phyloP scores from a whole-genome alignment of 1,284 basidiomycete genomes.

The Moesziomyces antarcticus region DNA sequence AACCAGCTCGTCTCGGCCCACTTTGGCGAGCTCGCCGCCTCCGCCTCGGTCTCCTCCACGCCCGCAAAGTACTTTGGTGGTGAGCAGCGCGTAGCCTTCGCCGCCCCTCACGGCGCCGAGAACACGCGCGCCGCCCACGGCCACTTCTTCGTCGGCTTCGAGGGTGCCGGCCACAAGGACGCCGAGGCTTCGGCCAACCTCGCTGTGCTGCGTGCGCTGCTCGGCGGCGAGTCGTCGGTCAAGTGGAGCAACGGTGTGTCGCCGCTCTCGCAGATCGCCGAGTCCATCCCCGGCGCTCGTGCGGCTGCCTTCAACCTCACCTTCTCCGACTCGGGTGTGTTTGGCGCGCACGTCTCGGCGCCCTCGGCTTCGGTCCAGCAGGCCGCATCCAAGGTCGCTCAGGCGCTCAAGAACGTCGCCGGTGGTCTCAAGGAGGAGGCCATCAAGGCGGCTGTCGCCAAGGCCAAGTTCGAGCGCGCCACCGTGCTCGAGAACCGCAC shows the following conservation, averaged over 20 bases:
- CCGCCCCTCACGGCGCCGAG: constrained; percentile 58
- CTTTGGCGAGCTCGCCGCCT: constrained; percentile 53
- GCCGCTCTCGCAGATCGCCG: constrained; percentile 52
- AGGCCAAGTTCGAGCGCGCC: constrained; percentile 65
- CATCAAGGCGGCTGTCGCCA: constrained; percentile 57
- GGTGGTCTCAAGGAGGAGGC: constrained; percentile 54
- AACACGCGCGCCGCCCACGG: constrained; percentile 51
- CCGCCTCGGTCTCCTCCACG: constrained; percentile 32
- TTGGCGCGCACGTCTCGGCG: constrained; percentile 63
- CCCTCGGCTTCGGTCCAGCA: constrained; percentile 50
- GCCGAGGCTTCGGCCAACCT: constrained; percentile 51
- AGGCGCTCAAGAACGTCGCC: constrained; percentile 61
- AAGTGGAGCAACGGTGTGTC: constrained; percentile 65
- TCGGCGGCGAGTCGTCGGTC: constrained; percentile 63
- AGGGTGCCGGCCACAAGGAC: constrained; percentile 55
- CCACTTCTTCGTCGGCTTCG: constrained; percentile 65
- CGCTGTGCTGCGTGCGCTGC: constrained; percentile 61
- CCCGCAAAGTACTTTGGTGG: constrained; percentile 66
- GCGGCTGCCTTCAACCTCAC: constrained; percentile 63
- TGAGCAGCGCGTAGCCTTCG: constrained; percentile 60
- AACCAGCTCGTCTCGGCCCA: constrained; percentile 52
- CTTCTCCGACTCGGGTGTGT: constrained; percentile 62
- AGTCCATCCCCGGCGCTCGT: constrained; percentile 44
- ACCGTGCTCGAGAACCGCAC: constrained; percentile 55
- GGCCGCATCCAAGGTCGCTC: constrained; percentile 51